Evolutionary conservation across 106 monocot genomes (phyloP), one percentile per base, ranked within the genome.

Genomic region (Hemerocallis citrina): DNA sequence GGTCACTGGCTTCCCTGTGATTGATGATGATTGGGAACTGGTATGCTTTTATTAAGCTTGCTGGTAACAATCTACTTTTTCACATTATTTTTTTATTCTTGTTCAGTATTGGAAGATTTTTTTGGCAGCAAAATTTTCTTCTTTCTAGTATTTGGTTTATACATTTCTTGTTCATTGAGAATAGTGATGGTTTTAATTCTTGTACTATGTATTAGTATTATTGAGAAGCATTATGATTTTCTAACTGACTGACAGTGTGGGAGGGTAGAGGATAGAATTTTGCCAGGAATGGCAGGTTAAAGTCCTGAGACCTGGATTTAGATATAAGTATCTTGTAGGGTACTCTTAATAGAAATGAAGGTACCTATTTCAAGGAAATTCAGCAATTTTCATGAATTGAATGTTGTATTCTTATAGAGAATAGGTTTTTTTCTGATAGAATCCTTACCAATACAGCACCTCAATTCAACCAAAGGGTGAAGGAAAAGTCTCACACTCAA

Each of bases 1-100:
- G 59, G 69, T 89, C 36, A 86, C 83, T 10, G 94, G 94, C 25
- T 89, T 94, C 56, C 94, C 94, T 61, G 93, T 94, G 14, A 78
- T 94, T 52, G 82, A 94, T 72, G 85, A 89, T 71, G 72, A 82
- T 43, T 80, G 93, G 85, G 80, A 75, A 63, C 71, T 94, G 85
- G 94, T 94, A 55, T 30, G 62, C 43, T 49, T 11, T 62, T 34
- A 44, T 55, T 41, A 17, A 15, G 35, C 27, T 24, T 45, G 10
- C 3, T 49, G 21, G 5, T n/a, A 3, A 47, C 21, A 20, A 50
- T 60, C 14, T 27, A 33, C 15, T 13, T 3, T 15, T 32, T 31
- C 32, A n/a, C n/a, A n/a, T n/a, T n/a, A n/a, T n/a, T n/a, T n/a
- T n/a, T n/a, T 49, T 8, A 49, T 49, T 49, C 24, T n/a, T n/a